phyloP scores from a whole-genome alignment of 2,329 filamentous ascomycete species.

The Pseudocercospora macadamiae region DNA sequence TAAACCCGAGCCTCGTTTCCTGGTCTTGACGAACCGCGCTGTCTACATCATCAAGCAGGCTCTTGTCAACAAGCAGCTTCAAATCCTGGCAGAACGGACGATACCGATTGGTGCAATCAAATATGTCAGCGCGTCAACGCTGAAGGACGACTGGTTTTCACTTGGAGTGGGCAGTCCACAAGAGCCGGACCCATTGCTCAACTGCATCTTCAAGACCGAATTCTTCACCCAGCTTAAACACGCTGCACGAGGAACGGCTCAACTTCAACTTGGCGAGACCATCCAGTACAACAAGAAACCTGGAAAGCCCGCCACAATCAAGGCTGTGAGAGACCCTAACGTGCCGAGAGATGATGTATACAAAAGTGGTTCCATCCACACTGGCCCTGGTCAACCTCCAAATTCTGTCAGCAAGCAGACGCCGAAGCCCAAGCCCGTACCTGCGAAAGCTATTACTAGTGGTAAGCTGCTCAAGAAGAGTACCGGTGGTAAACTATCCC shows the following conservation, averaged over 20 bases:
- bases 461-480: slow-evolving; percentile 83
- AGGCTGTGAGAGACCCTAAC: slow-evolving; percentile 84
- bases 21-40: slow-evolving; percentile 78
- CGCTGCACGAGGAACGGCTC: slow-evolving; percentile 77
- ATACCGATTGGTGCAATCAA: slow-evolving; percentile 87
- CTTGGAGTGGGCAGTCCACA: slow-evolving; percentile 86
- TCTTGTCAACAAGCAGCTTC: slow-evolving; percentile 77
- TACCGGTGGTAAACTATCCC: slow-evolving; percentile 73
- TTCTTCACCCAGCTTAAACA: slow-evolving; percentile 90
- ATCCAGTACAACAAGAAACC: slow-evolving; percentile 99
- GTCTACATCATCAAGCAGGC: slow-evolving; percentile 88
- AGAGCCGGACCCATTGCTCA: slow-evolving; percentile 90
- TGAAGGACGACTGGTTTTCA: slow-evolving; percentile 96
- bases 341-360: slow-evolving; percentile 76
- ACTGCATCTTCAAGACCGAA: slow-evolving; percentile 94
- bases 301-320: slow-evolving; percentile 84
- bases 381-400: slow-evolving; percentile 78
- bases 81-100: slow-evolving; percentile 78
- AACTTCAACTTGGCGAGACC: slow-evolving; percentile 76
- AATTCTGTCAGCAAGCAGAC: slow-evolving; percentile 82
- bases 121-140: slow-evolving; percentile 76
- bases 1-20: slow-evolving; percentile 82
- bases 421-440: slow-evolving; percentile 82
- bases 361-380: slow-evolving; percentile 92
- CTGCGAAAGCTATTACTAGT: slow-evolving; percentile 86